These are phyloP conservation scores for Camelina laxa DNA, from an alignment of 345 rosid genomes.

Conservation along the genomic window DNA sequence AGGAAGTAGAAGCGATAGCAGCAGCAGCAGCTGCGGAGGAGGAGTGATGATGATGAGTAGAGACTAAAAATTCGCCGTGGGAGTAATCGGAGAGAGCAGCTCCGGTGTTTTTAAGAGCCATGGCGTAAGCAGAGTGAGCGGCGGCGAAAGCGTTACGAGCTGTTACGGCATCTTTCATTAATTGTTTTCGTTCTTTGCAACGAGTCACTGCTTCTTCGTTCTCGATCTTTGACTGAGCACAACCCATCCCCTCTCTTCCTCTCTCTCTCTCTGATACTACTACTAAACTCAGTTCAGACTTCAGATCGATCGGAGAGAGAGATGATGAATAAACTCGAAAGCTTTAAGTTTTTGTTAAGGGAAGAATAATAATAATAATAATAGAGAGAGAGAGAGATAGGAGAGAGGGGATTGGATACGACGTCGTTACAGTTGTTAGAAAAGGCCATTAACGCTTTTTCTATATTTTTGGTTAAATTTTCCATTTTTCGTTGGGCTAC, in stretches of 20 bases:
- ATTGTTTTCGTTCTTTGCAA: constrained; percentile 73
- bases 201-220: constrained; percentile 88
- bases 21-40: constrained; percentile 1
- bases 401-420: not conserved
- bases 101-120: constrained; percentile 86
- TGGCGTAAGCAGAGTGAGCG: constrained; percentile 82
- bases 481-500: constrained; percentile 34
- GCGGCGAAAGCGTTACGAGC: constrained; percentile 96
- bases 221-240: constrained; percentile 92
- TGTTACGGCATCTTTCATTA: constrained; percentile 75
- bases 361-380: not conserved
- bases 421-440: constrained; percentile 34
- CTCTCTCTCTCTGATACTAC: constrained; percentile 11
- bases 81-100: constrained; percentile 91
- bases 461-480: not conserved
- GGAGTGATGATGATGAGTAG: constrained; percentile 27
- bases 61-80: constrained; percentile 62
- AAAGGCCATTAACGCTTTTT: constrained; percentile 13
- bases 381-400: not conserved
- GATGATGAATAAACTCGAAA: not conserved
- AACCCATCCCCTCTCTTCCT: constrained; percentile 63
- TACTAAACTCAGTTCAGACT: constrained; percentile 3
- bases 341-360: constrained; percentile 25
- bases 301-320: constrained; percentile 31
- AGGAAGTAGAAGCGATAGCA: constrained; percentile 22